phyloP scores from a whole-genome alignment of 169 alveolate species.

The Cryptosporidium xiaoi region DNA sequence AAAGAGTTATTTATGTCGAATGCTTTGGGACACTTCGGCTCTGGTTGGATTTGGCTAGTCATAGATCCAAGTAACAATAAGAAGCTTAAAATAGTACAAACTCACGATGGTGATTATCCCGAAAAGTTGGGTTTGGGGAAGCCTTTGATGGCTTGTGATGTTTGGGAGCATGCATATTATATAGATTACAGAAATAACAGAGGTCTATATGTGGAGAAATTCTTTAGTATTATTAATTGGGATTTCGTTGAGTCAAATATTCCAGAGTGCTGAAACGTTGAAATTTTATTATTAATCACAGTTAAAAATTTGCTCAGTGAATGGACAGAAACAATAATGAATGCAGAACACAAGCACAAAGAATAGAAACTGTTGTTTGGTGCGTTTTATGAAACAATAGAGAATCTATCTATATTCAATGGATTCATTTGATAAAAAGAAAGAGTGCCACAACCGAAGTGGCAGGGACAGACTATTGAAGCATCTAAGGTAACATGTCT shows the following conservation, averaged over 20 bases:
- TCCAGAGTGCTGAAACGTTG: background rate
- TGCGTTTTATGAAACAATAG: too few species aligned
- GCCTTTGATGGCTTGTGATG: constrained; percentile 92
- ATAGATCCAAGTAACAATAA: constrained; percentile 84
- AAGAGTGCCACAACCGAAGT: too few species aligned
- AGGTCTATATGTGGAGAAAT: constrained; percentile 88
- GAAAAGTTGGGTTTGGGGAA: constrained; percentile 85
- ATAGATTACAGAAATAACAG: constrained; percentile 92
- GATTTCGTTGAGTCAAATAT: constrained; percentile 79
- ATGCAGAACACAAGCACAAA: too few species aligned
- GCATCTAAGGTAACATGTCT: too few species aligned
- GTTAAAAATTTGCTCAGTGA: background rate
- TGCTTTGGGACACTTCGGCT: constrained; percentile 94
- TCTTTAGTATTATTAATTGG: constrained; percentile 96
- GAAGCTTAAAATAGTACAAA: constrained; percentile 89
- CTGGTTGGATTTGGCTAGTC: constrained; percentile 99
- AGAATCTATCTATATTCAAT: too few species aligned
- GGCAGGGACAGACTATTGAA: too few species aligned
- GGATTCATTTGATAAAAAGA: too few species aligned
- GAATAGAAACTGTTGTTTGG: too few species aligned
- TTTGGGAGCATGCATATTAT: constrained; percentile 98
- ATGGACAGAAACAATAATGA: too few species aligned
- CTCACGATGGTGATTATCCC: constrained; percentile 93
- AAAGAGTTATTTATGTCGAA: constrained; percentile 84
- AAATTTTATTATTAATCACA: too few species aligned